A percentile compares a stretch with the other conserved stretches of the same genome.
Evolutionary conservation across 768 basidiomycete species (phyloP).

Genomic region (Serendipita sp.): DNA sequence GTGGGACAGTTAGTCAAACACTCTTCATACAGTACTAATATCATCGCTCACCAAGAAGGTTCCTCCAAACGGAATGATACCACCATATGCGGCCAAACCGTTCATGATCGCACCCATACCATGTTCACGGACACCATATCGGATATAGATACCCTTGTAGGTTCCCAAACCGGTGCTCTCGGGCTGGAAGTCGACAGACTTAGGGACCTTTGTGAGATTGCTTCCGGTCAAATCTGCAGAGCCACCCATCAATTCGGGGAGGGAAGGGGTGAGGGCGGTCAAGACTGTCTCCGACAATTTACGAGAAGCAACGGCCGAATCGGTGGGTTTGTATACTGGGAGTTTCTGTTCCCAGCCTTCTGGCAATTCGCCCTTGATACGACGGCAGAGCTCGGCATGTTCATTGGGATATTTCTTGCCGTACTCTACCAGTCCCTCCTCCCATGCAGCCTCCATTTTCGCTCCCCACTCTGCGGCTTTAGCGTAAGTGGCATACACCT

Average conservation of each 20-base stretch:
- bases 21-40: slow-evolving; percentile 14
- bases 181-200: slow-evolving; percentile 79
- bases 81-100: slow-evolving; percentile 78
- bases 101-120: slow-evolving; percentile 94
- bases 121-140: slow-evolving; percentile 95
- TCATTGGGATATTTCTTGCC: slow-evolving; percentile 65
- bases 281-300: slow-evolving; percentile 86
- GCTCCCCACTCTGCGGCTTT: slow-evolving; percentile 57
- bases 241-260: slow-evolving; percentile 76
- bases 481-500: slow-evolving; percentile 50
- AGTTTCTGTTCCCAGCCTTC: slow-evolving; percentile 72
- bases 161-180: slow-evolving; percentile 68
- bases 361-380: slow-evolving; percentile 69
- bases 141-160: slow-evolving; percentile 80
- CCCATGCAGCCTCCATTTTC: slow-evolving; percentile 59
- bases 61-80: slow-evolving; percentile 75
- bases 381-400: slow-evolving; percentile 70
- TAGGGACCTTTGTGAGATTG: slow-evolving; percentile 80
- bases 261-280: slow-evolving; percentile 47
- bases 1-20: not conserved
- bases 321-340: slow-evolving; percentile 68
- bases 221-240: slow-evolving; percentile 86
- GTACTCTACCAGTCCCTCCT: slow-evolving; percentile 48
- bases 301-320: slow-evolving; percentile 76
- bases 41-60: slow-evolving; percentile 60